Percentiles rank a stretch among this genome's conserved stretches.
These are phyloP conservation scores for Spirogloea muscicola DNA, from an alignment of 139 green algal species.

Conservation along the genomic window DNA sequence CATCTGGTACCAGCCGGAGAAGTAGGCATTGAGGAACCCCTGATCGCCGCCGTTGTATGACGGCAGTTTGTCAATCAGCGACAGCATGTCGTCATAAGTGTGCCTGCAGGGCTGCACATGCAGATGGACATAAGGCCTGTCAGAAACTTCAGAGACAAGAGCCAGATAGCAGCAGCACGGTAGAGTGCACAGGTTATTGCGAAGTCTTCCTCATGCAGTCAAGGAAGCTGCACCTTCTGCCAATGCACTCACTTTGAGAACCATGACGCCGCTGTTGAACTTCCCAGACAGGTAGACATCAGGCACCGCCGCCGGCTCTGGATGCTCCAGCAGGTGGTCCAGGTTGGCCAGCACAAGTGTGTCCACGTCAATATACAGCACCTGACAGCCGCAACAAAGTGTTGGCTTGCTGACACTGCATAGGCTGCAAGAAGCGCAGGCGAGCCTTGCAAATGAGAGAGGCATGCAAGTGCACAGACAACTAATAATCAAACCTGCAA, in stretches of 20 bases:
- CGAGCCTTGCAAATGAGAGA: too few species aligned
- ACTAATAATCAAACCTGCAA: too few species aligned
- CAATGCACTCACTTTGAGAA: background rate
- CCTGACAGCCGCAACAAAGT: too few species aligned
- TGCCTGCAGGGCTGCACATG: background rate
- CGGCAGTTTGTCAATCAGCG: background rate
- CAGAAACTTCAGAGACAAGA: background rate
- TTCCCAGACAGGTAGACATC: conserved; percentile 14
- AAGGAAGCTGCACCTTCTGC: background rate
- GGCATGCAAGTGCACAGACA: too few species aligned
- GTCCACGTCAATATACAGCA: conserved; percentile 22
- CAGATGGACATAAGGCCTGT: too few species aligned
- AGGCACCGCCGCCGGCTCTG: conserved; percentile 3
- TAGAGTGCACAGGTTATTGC: background rate
- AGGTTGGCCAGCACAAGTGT: conserved; percentile 13
- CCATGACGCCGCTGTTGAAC: conserved; percentile 36
- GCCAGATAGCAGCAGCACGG: background rate
- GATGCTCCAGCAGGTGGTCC: conserved; percentile 12
- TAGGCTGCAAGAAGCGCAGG: too few species aligned
- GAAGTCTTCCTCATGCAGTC: background rate
- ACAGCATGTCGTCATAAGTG: conserved; percentile 15
- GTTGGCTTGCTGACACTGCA: background rate
- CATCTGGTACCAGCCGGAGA: conserved; percentile 17
- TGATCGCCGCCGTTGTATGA: conserved; percentile 30
- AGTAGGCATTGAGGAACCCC: conserved; percentile 23